Evolutionary conservation across 192 early-diverging fungal species (phyloP).

Genomic region (Backusella morwellensis): DNA sequence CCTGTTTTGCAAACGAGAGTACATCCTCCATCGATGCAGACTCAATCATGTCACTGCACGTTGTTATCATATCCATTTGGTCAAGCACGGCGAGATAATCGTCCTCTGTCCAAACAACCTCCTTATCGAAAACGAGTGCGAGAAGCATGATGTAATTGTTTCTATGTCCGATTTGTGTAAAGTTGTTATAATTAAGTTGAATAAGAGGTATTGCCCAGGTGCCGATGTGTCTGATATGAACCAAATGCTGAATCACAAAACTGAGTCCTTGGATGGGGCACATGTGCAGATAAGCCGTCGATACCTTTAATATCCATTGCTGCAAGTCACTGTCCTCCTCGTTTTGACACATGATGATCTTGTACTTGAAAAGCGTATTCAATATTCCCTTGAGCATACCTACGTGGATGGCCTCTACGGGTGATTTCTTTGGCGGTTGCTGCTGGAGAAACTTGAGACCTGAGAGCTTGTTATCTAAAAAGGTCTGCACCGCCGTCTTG

Average conservation of each 20-base stretch:
- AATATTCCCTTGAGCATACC: neutral
- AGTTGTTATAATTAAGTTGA: constrained; percentile 2
- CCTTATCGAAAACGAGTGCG: neutral
- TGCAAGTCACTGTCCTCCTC: neutral
- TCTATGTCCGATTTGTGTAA: neutral
- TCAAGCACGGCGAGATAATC: constrained; percentile 42
- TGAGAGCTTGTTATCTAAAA: neutral
- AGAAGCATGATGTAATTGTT: neutral
- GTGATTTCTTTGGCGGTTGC: neutral
- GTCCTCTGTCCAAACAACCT: constrained; percentile 29
- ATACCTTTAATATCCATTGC: neutral
- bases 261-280: neutral
- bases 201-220: constrained; percentile 5
- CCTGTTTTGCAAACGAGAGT: neutral
- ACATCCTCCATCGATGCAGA: neutral
- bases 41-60: constrained; percentile 31
- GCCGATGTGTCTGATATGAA: neutral
- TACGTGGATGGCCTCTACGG: neutral
- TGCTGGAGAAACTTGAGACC: neutral
- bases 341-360: neutral
- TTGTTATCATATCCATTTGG: constrained; percentile 37
- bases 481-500: neutral
- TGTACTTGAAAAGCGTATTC: neutral
- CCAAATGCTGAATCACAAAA: neutral
- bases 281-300: neutral